Evolutionary conservation across 108 stramenopile species (phyloP).

Genomic region (Conticribra weissflogii): DNA sequence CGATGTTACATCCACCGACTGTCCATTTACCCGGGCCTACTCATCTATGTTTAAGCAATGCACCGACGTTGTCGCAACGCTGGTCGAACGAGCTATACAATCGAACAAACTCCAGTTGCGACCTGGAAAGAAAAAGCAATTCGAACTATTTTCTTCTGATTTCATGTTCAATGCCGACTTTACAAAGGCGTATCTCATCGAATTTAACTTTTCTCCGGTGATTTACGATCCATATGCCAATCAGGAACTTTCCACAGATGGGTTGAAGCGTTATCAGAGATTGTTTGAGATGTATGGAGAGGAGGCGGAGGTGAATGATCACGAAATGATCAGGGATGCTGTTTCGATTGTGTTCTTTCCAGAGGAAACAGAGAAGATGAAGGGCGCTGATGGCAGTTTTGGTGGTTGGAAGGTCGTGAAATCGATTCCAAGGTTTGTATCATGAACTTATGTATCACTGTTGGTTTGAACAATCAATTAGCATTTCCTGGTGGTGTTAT

Average conservation of each 20-base stretch:
- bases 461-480: too few relatives aligned
- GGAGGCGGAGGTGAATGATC: conserved; percentile 44
- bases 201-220: conserved; percentile 55
- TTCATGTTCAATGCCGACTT: conserved; percentile 45
- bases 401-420: conserved; percentile 3
- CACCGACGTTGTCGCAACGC: conserved; percentile 16
- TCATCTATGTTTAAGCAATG: conserved; percentile 17
- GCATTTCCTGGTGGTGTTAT: too few relatives aligned
- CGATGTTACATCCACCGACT: too few relatives aligned
- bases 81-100: conserved; percentile 46
- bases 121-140: conserved; percentile 42
- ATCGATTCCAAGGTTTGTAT: neutral
- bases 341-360: conserved; percentile 21
- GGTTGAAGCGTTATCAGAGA: conserved; percentile 36
- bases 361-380: neutral
- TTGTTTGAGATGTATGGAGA: conserved; percentile 30
- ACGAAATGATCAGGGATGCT: conserved; percentile 37
- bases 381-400: neutral
- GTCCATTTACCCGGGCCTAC: too few relatives aligned
- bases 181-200: conserved; percentile 44
- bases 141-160: conserved; percentile 55
- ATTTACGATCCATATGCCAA: conserved; percentile 43
- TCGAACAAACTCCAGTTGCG: conserved; percentile 30
- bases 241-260: conserved; percentile 41
- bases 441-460: too few relatives aligned